These are phyloP conservation scores for Fragilariopsis cylindrus DNA, from an alignment of 108 stramenopile genomes.

Conservation along the genomic window DNA sequence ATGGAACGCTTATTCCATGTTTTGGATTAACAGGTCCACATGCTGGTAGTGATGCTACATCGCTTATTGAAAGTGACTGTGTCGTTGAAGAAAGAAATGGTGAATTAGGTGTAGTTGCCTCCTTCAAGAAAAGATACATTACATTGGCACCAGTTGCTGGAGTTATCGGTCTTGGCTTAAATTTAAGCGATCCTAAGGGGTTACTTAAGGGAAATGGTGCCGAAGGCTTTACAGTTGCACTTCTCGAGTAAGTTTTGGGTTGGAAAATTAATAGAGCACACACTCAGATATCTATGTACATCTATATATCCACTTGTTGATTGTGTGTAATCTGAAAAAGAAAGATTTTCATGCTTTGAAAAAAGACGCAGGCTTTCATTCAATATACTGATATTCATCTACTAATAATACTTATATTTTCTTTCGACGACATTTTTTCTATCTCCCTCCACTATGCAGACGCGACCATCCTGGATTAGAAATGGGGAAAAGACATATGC, in stretches of 20 bases:
- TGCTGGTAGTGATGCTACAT: constrained; percentile 95
- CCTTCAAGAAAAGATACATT: constrained; percentile 99
- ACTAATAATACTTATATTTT: constrained; percentile 13
- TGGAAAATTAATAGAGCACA: no score
- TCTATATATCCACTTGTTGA: no score
- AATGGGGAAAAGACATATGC: constrained; percentile 94
- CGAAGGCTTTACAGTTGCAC: constrained; percentile 95
- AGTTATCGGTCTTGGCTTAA: constrained; percentile 94
- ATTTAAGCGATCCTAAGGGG: constrained; percentile 90
- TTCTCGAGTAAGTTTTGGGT: constrained; percentile 79
- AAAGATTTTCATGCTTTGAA: not conserved
- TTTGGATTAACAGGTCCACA: constrained; percentile 98
- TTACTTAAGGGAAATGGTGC: constrained; percentile 89
- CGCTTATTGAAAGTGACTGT: constrained; percentile 89
- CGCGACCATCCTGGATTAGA: constrained; percentile 89
- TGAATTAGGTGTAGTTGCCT: constrained; percentile 90
- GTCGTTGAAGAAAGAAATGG: constrained; percentile 88
- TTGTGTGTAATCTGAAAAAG: not conserved
- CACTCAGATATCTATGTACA: no score
- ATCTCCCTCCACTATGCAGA: constrained; percentile 21
- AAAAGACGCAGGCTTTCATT: not conserved
- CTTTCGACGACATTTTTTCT: constrained; percentile 6
- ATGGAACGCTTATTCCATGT: constrained; percentile 97
- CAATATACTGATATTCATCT: not conserved
- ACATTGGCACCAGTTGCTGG: constrained; percentile 98